Percentiles rank a stretch among this genome's conserved stretches.
Conservation (phyloP, 2,329 filamentous ascomycete genomes). For the Aspergillus ibericus region DNA sequence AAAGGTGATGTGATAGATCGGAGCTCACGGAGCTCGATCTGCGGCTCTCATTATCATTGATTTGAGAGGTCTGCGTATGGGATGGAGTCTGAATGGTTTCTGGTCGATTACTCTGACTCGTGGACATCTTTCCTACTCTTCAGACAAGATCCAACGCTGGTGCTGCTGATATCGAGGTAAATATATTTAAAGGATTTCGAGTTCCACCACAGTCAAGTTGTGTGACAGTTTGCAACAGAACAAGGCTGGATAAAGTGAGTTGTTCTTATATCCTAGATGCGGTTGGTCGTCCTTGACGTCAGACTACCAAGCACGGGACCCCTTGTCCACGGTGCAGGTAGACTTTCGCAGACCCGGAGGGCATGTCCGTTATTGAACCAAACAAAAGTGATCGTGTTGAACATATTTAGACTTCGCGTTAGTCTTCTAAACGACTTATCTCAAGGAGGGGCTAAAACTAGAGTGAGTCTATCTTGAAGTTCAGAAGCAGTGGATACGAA, state of each 20-base stretch:
- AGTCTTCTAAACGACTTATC: neutral
- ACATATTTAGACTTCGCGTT: neutral
- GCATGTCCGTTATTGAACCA: neutral
- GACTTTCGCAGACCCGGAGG: no score
- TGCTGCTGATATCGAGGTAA: neutral
- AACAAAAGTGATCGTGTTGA: neutral
- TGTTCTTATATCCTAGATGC: no score
- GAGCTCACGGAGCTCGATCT: conserved; percentile 15
- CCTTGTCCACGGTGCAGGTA: neutral
- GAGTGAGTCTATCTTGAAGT: neutral
- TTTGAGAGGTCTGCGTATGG: neutral
- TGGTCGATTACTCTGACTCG: conserved; percentile 2
- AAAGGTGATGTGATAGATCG: conserved; percentile 32
- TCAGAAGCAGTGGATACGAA: neutral
- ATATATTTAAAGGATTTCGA: no score
- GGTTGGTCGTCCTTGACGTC: neutral
- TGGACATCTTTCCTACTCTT: conserved; percentile 3
- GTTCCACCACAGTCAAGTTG: no score
- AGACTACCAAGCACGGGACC: neutral
- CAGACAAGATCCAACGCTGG: neutral
- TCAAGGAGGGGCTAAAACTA: neutral
- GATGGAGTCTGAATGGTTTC: neutral
- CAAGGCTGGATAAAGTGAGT: no score
- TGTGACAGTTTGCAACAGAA: no score
- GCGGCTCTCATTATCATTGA: neutral